phyloP scores from a whole-genome alignment of 768 basidiomycete species.

The Coprinellus aureogranulatus region DNA sequence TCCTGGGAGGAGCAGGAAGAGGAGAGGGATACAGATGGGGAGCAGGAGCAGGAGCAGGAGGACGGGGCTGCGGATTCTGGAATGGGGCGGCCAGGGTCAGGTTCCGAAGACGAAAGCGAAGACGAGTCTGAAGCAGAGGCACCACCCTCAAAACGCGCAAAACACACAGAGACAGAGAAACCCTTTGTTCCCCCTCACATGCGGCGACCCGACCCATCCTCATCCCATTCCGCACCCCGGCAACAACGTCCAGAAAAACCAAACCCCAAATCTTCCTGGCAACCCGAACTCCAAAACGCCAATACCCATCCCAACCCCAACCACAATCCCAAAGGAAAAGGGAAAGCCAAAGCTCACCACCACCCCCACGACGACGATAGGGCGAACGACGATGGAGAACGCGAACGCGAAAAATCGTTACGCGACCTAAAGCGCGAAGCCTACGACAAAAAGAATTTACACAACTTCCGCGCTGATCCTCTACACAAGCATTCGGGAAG shows the following conservation, averaged over 20 bases:
- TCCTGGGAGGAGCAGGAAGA: conserved; percentile 4
- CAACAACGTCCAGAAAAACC: background rate
- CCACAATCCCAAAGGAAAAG: too few relatives aligned
- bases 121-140: background rate
- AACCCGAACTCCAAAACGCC: conserved; percentile 10
- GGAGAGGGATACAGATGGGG: background rate
- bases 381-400: conserved; percentile 10
- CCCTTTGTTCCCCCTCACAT: background rate
- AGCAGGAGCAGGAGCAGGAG: too few relatives aligned
- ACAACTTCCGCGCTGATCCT: conserved; percentile 53
- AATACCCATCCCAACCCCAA: too few relatives aligned
- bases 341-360: conserved; percentile 2
- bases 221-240: background rate
- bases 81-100: too few relatives aligned
- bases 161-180: background rate
- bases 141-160: background rate
- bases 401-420: conserved; percentile 23
- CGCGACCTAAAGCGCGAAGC: conserved; percentile 64
- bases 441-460: conserved; percentile 57
- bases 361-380: conserved; percentile 13
- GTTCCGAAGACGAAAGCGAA: background rate
- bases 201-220: background rate
- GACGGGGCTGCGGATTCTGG: too few relatives aligned
- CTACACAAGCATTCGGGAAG: conserved; percentile 14
- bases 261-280: background rate